Evolutionary conservation across 768 basidiomycete species (phyloP).

Genomic region (Obba rivulosa): DNA sequence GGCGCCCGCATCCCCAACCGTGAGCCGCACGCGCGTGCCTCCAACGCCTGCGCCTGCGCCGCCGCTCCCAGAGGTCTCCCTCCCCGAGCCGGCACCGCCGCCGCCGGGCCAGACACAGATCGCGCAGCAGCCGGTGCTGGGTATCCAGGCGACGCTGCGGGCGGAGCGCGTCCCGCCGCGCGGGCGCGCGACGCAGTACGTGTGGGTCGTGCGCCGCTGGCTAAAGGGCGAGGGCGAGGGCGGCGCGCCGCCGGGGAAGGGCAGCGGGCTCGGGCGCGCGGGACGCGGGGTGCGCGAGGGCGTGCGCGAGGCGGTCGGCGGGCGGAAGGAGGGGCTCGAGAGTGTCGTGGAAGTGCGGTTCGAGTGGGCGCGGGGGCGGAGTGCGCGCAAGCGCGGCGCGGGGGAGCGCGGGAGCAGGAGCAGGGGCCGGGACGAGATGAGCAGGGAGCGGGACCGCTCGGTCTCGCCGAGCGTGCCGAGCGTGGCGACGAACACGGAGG

Average conservation of each 20-base stretch:
- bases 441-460: slow-evolving; percentile 16
- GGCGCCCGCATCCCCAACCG: neutral
- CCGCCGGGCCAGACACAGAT: slow-evolving; percentile 8
- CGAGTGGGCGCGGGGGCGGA: slow-evolving; percentile 65
- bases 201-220: slow-evolving; percentile 77
- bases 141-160: slow-evolving; percentile 62
- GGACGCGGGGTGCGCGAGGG: slow-evolving; percentile 34
- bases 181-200: slow-evolving; percentile 47
- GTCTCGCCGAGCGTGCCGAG: slow-evolving; percentile 15
- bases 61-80: slow-evolving; percentile 2
- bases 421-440: slow-evolving; percentile 7
- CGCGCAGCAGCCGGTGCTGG: slow-evolving; percentile 49
- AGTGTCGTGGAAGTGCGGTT: slow-evolving; percentile 62
- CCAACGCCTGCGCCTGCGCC: slow-evolving; percentile 3
- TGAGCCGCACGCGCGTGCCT: neutral
- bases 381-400: slow-evolving; percentile 15
- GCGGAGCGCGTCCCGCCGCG: slow-evolving; percentile 36
- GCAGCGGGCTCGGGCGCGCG: slow-evolving; percentile 31
- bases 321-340: slow-evolving; percentile 5
- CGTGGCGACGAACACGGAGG: slow-evolving; percentile 6
- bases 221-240: slow-evolving; percentile 47
- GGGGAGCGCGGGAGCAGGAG: slow-evolving; percentile 12
- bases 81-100: slow-evolving; percentile 7
- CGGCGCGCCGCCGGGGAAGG: too few relatives aligned
- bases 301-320: slow-evolving; percentile 24